A percentile compares a stretch with the other conserved stretches of the same genome.
Evolutionary conservation across 2,329 filamentous ascomycete genomes (phyloP).

Genomic region (Thielaviopsis punctulata): DNA sequence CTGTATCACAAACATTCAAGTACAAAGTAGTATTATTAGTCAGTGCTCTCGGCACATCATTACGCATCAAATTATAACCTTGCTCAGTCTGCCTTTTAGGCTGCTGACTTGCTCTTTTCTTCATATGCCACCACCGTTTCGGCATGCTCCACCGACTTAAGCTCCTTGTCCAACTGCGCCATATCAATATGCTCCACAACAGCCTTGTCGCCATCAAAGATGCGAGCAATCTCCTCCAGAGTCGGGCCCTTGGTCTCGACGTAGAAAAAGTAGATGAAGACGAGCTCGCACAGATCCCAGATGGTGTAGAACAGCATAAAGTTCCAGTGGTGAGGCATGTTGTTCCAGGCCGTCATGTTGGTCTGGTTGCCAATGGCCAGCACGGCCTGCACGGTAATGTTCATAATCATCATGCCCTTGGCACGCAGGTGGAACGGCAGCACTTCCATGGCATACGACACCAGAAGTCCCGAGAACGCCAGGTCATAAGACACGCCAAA

Average conservation of each 20-base stretch:
- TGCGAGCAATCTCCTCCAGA: conserved; percentile 51
- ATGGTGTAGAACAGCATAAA: conserved; percentile 49
- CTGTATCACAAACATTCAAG: not conserved
- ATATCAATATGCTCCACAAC: conserved; percentile 38
- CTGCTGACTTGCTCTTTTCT: conserved; percentile 13
- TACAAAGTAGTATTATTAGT: not conserved
- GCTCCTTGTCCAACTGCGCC: conserved; percentile 37
- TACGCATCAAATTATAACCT: not conserved
- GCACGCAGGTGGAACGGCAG: conserved; percentile 40
- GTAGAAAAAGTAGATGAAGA: conserved; percentile 49
- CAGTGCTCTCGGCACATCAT: not conserved
- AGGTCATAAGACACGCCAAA: conserved; percentile 44
- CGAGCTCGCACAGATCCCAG: conserved; percentile 42
- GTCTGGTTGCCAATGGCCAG: conserved; percentile 44
- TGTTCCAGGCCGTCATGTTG: conserved; percentile 46
- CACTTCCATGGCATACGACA: conserved; percentile 41
- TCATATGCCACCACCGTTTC: conserved; percentile 18
- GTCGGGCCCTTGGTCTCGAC: conserved; percentile 55
- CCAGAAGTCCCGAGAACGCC: conserved; percentile 39
- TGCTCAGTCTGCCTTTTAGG: not conserved
- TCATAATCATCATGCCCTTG: conserved; percentile 47
- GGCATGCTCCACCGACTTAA: conserved; percentile 21
- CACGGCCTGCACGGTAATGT: conserved; percentile 43
- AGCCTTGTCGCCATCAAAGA: conserved; percentile 50
- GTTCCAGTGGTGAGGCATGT: conserved; percentile 42